phyloP scores from a whole-genome alignment of 129 eudicot species.

The Escallonia rubra region DNA sequence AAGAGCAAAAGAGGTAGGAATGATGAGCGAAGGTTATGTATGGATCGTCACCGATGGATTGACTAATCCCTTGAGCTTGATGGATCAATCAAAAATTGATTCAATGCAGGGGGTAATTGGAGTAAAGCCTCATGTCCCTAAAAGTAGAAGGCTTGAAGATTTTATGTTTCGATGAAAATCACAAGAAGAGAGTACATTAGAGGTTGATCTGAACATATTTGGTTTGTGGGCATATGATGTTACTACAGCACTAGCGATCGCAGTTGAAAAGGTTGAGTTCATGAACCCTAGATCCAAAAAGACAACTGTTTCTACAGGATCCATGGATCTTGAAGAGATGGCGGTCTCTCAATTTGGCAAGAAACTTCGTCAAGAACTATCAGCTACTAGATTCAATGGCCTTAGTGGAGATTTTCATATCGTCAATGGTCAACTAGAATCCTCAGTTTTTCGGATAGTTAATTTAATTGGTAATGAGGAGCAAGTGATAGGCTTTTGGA shows the following conservation, averaged over 20 bases:
- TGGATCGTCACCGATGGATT: conserved; percentile 16
- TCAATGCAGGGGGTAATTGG: conserved; percentile 55
- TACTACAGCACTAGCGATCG: background rate
- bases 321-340: background rate
- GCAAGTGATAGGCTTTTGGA: conserved; percentile 14
- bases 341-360: conserved; percentile 5
- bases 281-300: background rate
- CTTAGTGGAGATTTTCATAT: conserved; percentile 24
- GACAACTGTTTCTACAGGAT: too few relatives aligned
- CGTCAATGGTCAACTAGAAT: conserved; percentile 2
- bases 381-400: conserved; percentile 11
- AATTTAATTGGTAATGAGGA: conserved; percentile 3
- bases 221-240: background rate
- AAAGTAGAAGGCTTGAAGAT: conserved; percentile 11
- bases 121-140: conserved; percentile 32
- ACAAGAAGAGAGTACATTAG: conserved; percentile 1
- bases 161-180: conserved; percentile 21
- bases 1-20: conserved; percentile 12
- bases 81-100: background rate
- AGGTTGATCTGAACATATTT: conserved; percentile 1
- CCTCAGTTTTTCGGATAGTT: conserved; percentile 4
- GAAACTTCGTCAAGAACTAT: conserved; percentile 11
- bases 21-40: conserved; percentile 18
- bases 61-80: conserved; percentile 5
- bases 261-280: background rate